Base-by-base conservation (phyloP, 345 rosid species). In the Microthlaspi erraticum region DNA sequence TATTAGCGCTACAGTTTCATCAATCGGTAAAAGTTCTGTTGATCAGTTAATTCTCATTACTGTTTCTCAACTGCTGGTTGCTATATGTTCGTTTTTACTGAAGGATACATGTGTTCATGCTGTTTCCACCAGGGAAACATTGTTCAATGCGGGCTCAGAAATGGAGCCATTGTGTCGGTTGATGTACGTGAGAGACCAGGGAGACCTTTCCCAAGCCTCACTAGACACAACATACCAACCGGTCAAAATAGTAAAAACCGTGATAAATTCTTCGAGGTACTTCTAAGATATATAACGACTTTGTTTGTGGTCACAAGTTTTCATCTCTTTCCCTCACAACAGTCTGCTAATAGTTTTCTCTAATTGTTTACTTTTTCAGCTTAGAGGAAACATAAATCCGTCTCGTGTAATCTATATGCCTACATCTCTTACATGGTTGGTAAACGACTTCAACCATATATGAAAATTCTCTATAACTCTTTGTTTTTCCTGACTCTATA, bases 91-190 rank as follows among this genome's bases (percentile, higher is more conserved):
- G 11, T 18, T 37, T 45, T 46, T 49, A 45, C 43, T 26, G 6
- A 58, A 14, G 12, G 54, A 39, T 8, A 52, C 51, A n/a, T 46
- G 52, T 56, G n/a, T 14, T 77, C 56, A 57, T 58, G 49, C 49
- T 55, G 23, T 59, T 43, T 50, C 16, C n/a, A 60, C 59, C 81
- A 93, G 98, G 95, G 88, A 45, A 87, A 85, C 67, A 56, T 79
- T 60, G 85, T 86, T 60, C 79, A 91, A 23, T 89, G 97, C 78
- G 98, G 96, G 51, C 86, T 85, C 43, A 85, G 96, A 83, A 94
- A 94, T 42, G 98, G 98, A 74, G 89, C 92, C 57, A 84, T 94
- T 78, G 70, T 94, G 79, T 75, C 90, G 5, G 75, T 88, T 71
- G 98, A 94, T 83, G 58, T 83, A 63, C 95, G 96, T 61, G 87